Evolutionary conservation across 345 rosid species (phyloP).

Genomic region (Clarkia xantiana): DNA sequence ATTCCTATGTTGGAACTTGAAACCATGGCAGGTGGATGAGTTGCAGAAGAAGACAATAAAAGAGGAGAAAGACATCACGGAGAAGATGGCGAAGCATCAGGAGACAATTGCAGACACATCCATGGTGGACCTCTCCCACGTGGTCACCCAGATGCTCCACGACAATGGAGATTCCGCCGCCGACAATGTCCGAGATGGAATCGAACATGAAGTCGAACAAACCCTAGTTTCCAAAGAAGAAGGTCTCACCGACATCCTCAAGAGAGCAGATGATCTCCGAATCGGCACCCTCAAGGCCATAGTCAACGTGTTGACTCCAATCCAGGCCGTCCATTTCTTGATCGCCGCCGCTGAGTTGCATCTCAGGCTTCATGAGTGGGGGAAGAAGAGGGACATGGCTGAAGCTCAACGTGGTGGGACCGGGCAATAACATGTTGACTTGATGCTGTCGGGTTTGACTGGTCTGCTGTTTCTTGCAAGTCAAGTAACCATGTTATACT

Average conservation of each 20-base stretch:
- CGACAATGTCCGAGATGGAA: not conserved
- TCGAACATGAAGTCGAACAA: slow-evolving; percentile 13
- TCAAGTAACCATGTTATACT: too few relatives aligned
- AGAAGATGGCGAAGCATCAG: slow-evolving; percentile 27
- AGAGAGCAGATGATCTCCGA: slow-evolving; percentile 29
- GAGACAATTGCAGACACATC: slow-evolving; percentile 28
- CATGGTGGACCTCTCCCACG: slow-evolving; percentile 32
- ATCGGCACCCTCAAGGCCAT: slow-evolving; percentile 20
- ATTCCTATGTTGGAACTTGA: too few relatives aligned
- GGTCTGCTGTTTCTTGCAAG: too few relatives aligned
- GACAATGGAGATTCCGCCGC: not conserved
- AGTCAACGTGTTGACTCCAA: slow-evolving; percentile 14
- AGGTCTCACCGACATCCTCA: slow-evolving; percentile 13
- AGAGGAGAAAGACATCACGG: slow-evolving; percentile 25
- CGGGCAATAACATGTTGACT: too few relatives aligned
- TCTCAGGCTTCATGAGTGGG: slow-evolving; percentile 34
- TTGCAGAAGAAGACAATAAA: slow-evolving; percentile 12
- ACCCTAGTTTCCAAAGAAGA: slow-evolving; percentile 17
- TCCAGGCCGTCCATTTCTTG: slow-evolving; percentile 32
- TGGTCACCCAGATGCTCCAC: slow-evolving; percentile 12
- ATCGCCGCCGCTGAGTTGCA: slow-evolving; percentile 38
- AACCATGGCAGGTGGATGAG: slow-evolving; percentile 12
- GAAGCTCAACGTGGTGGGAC: not conserved
- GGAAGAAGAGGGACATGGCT: slow-evolving; percentile 16
- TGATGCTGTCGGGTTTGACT: too few relatives aligned